Base-by-base conservation (phyloP, 495 filamentous ascomycete species). In the Zalerion maritima region DNA sequence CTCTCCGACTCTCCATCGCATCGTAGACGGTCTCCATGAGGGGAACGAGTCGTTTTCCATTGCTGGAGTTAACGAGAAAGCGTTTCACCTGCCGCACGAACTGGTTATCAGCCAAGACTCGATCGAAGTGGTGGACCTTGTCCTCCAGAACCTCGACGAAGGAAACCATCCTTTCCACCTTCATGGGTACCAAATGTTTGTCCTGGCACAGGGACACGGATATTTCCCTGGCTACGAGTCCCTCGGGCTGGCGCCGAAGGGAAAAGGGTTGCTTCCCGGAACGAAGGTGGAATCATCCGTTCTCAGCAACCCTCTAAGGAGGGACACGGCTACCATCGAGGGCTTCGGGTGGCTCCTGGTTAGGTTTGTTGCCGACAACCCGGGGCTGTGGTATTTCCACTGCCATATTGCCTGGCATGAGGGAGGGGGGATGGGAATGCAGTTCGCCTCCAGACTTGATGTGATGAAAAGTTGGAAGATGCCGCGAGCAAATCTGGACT, bases 91-190 rank as follows among this genome's bases (percentile, higher is more conserved):
- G 0, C 50, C 48, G 17, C 46, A 66, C 23, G 57, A 64, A 29
- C 34, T 64, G 16, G 49, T 62, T 19, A 49, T 65, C 27, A 52
- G 52, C 4, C 45, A 60, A 35, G 41, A 38, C 22, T 37, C 29
- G 1, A 31, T 50, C 25, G 60, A 75, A 18, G 49, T 62, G 4
- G 65, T 78, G 18, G 71, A 77, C 35, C 40, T 80, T n/a, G 49
- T 80, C 12, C 55, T 78, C 24, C 70, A 78, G 46, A 78, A 76
- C 45, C 59, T 65, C 36, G 71, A 77, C 45, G 55, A 58, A 40
- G 69, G 69, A 23, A 57, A 62, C 34, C 75, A 80, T 32, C 74
- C 75, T 0, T 68, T 75, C 49, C 75, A 80, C 42, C 48, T 79
- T 15, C 75, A 80, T 41, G 75, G 75, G 8, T 59, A 71, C 31